Evolutionary conservation across 768 basidiomycete genomes (phyloP), one percentile per base, ranked within the genome.

Genomic region (Lentinus brumalis): DNA sequence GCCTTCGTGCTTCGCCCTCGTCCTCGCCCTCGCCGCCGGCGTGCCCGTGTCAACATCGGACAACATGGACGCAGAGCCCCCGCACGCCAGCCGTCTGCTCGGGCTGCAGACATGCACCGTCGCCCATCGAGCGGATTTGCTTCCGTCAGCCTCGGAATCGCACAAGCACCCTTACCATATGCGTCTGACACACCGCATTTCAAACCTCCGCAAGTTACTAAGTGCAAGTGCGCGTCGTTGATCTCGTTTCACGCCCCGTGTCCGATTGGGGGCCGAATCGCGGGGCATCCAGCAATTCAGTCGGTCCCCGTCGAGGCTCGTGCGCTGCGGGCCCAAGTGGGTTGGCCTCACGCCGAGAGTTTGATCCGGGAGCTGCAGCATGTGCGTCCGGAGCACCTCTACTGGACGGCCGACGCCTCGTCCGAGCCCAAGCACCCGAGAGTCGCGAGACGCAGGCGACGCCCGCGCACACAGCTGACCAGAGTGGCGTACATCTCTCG

Each of bases 1-100:
- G 38, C 32, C 50, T 63, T 57, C 62, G 61, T 30, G 49, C 57
- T 63, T 63, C 61, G 12, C 46, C 29, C 21, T 49, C 21, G 29
- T 9, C 26, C 46, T 49, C 46, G 46, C 21, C 26, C 18, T 49
- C 21, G 21, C 18, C 46, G 46, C 21, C 26, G 21, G 35, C 35
- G 35, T 35, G 35, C 44, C n/a, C 44, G 44, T 45, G 8, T 45
- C n/a, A 8, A 16, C 44, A 45, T 45, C 44, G 44, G 44, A 16
- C 44, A 12, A 45, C 44, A 45, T 45, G 44, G 14, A 45, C 3
- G 44, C 44, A 45, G 35, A 35, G 44, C 44, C 46, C 29, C 21
- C 46, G 21, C n/a, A 26, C 10, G 26, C 12, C 21, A 29, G 10
- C 2, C 29, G 46, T 26, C 46, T 21, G 21, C 46, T 18, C 21